These are phyloP conservation scores for Globisporangium uncinulatum DNA, from an alignment of 352 stramenopile species.

Conservation along the genomic window DNA sequence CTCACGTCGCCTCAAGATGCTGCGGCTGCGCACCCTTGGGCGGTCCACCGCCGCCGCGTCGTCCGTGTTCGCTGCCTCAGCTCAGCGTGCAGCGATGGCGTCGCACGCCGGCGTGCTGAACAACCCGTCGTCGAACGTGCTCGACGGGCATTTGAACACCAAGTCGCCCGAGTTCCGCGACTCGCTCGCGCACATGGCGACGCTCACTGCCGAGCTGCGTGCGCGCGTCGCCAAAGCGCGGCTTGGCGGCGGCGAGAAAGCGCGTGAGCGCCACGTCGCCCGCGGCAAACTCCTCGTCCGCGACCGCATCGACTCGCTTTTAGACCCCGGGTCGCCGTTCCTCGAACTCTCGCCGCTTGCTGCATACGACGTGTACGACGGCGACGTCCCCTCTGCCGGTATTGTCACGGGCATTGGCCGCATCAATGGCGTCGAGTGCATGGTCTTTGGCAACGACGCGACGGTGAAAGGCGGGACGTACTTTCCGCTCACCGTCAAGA, in stretches of 20 bases:
- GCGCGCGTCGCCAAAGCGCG: slow-evolving; percentile 35
- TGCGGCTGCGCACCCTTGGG: slow-evolving; percentile 12
- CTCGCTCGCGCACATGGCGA: slow-evolving; percentile 50
- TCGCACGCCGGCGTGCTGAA: slow-evolving; percentile 34
- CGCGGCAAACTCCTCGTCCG: slow-evolving; percentile 81
- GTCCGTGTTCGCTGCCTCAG: too few species aligned
- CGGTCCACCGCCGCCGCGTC: slow-evolving; percentile 5
- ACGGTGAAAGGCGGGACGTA: slow-evolving; percentile 98
- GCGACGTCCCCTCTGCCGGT: slow-evolving; percentile 74
- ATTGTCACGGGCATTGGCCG: slow-evolving; percentile 90
- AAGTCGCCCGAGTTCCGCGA: slow-evolving; percentile 56
- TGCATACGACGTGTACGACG: slow-evolving; percentile 82
- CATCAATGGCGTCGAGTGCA: slow-evolving; percentile 87
- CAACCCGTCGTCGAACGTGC: slow-evolving; percentile 36
- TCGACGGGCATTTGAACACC: slow-evolving; percentile 57
- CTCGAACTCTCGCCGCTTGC: slow-evolving; percentile 93
- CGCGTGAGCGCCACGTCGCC: slow-evolving; percentile 63
- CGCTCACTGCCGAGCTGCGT: slow-evolving; percentile 40
- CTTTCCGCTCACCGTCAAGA: slow-evolving; percentile 98
- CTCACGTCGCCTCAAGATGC: slow-evolving; percentile 1
- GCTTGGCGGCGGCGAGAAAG: slow-evolving; percentile 59
- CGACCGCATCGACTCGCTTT: slow-evolving; percentile 92
- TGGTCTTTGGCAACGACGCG: slow-evolving; percentile 98
- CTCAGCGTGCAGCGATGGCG: slow-evolving; percentile 16
- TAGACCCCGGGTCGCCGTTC: slow-evolving; percentile 94